These are phyloP conservation scores for Paramecium primaurelia DNA, from an alignment of 73 alveolate species.

Conservation along the genomic window DNA sequence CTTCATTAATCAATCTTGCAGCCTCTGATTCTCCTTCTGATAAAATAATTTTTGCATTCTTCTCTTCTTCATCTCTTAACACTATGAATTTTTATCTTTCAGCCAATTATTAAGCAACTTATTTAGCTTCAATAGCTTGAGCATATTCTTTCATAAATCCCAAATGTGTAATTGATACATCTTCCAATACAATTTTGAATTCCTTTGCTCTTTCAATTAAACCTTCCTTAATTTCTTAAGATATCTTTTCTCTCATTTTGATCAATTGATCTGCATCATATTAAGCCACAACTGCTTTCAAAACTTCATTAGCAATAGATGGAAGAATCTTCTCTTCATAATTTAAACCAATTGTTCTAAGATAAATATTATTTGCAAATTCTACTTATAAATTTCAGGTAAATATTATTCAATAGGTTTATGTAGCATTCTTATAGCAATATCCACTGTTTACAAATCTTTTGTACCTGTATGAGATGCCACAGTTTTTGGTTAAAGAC, in stretches of 20 bases:
- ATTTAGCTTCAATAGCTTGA: slow-evolving; percentile 82
- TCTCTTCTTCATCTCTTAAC: slow-evolving; percentile 80
- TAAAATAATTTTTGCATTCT: slow-evolving; percentile 73
- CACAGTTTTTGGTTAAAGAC: slow-evolving; percentile 73
- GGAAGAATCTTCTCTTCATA: slow-evolving; percentile 82
- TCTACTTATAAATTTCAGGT: slow-evolving; percentile 69
- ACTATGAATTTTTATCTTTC: slow-evolving; percentile 85
- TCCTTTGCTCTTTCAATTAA: slow-evolving; percentile 79
- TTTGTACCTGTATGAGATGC: slow-evolving; percentile 86
- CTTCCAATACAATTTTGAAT: slow-evolving; percentile 80
- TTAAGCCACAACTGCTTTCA: slow-evolving; percentile 81
- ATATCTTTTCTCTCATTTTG: slow-evolving; percentile 88
- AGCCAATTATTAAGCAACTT: slow-evolving; percentile 86
- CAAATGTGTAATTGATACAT: slow-evolving; percentile 85
- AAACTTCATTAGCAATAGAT: slow-evolving; percentile 83
- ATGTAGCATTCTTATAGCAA: slow-evolving; percentile 76
- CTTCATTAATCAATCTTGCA: slow-evolving; percentile 63
- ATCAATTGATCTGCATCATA: slow-evolving; percentile 83
- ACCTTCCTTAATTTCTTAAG: slow-evolving; percentile 76
- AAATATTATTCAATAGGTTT: slow-evolving; percentile 73
- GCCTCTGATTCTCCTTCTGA: slow-evolving; percentile 94
- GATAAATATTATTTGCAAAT: neutral
- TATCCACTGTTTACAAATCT: slow-evolving; percentile 80
- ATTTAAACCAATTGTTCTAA: slow-evolving; percentile 71
- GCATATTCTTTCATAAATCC: slow-evolving; percentile 81